Conservation (phyloP, 345 rosid genomes). For the Acer yangbiense region DNA sequence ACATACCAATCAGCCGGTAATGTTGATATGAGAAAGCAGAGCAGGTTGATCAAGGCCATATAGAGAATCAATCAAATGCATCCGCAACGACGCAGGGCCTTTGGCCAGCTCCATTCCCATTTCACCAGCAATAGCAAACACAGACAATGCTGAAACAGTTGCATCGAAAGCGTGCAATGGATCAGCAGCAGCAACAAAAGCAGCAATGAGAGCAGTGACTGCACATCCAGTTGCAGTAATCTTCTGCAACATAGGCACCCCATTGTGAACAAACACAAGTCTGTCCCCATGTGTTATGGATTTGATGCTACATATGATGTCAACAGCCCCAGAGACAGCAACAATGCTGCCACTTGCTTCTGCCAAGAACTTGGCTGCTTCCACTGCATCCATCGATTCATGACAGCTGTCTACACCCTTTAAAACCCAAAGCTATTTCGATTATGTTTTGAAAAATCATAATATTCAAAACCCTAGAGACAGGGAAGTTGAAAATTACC, state of each 20-base stretch:
- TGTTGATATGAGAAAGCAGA: slow-evolving; percentile 44
- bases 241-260: slow-evolving; percentile 83
- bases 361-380: slow-evolving; percentile 84
- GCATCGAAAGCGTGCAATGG: slow-evolving; percentile 63
- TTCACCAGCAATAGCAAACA: slow-evolving; percentile 87
- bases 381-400: slow-evolving; percentile 71
- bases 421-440: neutral
- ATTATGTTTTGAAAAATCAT: too few species aligned
- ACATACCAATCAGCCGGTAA: slow-evolving; percentile 28
- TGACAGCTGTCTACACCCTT: slow-evolving; percentile 86
- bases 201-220: slow-evolving; percentile 73
- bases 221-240: slow-evolving; percentile 91
- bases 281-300: slow-evolving; percentile 63
- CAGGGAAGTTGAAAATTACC: slow-evolving; percentile 35
- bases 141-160: slow-evolving; percentile 73
- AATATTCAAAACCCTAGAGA: too few species aligned
- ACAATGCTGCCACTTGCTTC: slow-evolving; percentile 59
- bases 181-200: slow-evolving; percentile 74
- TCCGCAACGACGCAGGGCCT: slow-evolving; percentile 87
- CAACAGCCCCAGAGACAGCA: slow-evolving; percentile 80
- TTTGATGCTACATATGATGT: slow-evolving; percentile 28
- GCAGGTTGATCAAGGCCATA: slow-evolving; percentile 59
- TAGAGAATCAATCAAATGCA: slow-evolving; percentile 78
- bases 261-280: slow-evolving; percentile 66
- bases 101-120: slow-evolving; percentile 66